Conservation (phyloP, 441 rosid genomes). For the Gossypium gossypioides region DNA sequence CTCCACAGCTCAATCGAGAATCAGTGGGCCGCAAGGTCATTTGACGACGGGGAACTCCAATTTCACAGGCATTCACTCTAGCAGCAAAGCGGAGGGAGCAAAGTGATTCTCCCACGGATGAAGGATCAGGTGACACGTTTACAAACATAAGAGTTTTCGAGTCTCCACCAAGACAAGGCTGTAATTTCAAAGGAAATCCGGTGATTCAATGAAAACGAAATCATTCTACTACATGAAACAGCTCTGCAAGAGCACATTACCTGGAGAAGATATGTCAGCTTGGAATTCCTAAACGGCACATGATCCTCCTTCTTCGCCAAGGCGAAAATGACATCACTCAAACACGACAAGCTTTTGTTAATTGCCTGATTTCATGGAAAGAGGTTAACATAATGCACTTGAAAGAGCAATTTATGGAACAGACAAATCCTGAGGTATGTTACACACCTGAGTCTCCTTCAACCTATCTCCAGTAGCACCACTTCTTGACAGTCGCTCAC, state of each 20-base stretch:
- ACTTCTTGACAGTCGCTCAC: slow-evolving; percentile 80
- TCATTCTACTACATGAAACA: not conserved
- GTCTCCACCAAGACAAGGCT: slow-evolving; percentile 98
- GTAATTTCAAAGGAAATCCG: slow-evolving; percentile 14
- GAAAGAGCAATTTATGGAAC: not conserved
- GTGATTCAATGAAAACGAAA: not conserved
- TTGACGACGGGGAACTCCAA: slow-evolving; percentile 83
- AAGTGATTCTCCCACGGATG: slow-evolving; percentile 77
- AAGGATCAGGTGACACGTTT: slow-evolving; percentile 79
- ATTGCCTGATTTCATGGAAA: slow-evolving; percentile 49
- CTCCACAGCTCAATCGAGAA: slow-evolving; percentile 27
- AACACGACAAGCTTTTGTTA: slow-evolving; percentile 75
- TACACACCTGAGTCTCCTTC: slow-evolving; percentile 85
- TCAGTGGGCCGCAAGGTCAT: slow-evolving; percentile 37
- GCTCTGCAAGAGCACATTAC: slow-evolving; percentile 23
- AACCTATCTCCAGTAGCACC: slow-evolving; percentile 89
- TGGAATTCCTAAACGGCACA: slow-evolving; percentile 91
- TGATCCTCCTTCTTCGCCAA: slow-evolving; percentile 93
- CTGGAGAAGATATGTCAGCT: slow-evolving; percentile 91
- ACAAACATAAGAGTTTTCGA: slow-evolving; percentile 95
- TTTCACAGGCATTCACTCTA: slow-evolving; percentile 92
- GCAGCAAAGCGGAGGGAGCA: slow-evolving; percentile 95
- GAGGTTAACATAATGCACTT: not conserved
- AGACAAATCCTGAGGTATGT: not conserved
- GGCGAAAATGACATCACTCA: slow-evolving; percentile 85